Conservation (phyloP, 164 flowering plant genomes). For the Chimonanthus praecox region DNA sequence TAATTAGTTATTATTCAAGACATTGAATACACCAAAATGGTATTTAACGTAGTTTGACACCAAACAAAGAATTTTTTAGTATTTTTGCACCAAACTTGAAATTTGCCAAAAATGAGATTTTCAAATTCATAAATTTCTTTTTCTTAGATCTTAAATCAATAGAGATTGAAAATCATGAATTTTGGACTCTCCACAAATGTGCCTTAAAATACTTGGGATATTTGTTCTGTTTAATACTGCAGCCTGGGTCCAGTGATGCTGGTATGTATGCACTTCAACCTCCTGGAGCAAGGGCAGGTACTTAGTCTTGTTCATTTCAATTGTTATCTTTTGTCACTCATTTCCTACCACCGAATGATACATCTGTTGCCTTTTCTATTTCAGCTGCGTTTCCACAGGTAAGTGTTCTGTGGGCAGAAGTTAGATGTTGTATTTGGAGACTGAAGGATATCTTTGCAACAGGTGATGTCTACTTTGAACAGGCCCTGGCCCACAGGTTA, state of each 20-base stretch:
- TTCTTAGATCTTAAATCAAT: too few species aligned
- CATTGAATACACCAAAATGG: too few species aligned
- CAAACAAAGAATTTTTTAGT: too few species aligned
- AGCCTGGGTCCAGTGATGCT: constrained; percentile 79
- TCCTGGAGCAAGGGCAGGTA: constrained; percentile 51
- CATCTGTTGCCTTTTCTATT: constrained; percentile 19
- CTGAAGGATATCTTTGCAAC: neutral
- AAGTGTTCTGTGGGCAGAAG: constrained; percentile 18
- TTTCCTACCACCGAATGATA: constrained; percentile 12
- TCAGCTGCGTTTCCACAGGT: constrained; percentile 95
- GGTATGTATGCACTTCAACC: constrained; percentile 46
- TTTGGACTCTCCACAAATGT: too few species aligned
- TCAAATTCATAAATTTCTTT: too few species aligned
- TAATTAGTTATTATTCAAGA: too few species aligned
- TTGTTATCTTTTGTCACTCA: neutral
- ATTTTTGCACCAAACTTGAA: too few species aligned
- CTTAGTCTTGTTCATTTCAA: neutral
- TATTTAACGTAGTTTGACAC: too few species aligned
- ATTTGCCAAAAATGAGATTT: too few species aligned
- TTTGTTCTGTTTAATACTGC: constrained; percentile 11
- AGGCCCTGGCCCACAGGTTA: neutral
- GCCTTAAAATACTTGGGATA: neutral
- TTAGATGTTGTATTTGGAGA: neutral
- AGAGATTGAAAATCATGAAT: too few species aligned
- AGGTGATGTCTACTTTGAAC: neutral